Evolutionary conservation across 495 filamentous ascomycete species (phyloP).

Genomic region (Paragyromitra xinjiangensis): DNA sequence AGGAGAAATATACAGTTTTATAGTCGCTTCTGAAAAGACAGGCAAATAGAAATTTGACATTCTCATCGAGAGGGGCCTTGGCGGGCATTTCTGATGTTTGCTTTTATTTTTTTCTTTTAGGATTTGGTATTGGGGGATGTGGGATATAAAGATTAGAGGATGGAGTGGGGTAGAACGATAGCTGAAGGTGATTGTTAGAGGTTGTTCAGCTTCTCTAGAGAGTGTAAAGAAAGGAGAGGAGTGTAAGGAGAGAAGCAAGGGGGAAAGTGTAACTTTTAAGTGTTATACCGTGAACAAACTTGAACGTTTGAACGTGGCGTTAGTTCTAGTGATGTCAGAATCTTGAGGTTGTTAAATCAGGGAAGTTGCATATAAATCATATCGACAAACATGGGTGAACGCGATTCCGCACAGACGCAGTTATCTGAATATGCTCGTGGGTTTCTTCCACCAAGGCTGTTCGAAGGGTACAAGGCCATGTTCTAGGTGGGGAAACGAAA

Average conservation of each 20-base stretch:
- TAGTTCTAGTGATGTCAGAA: background rate
- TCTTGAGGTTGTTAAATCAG: background rate
- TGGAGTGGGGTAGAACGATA: background rate
- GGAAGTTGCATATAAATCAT: conserved; percentile 14
- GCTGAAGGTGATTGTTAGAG: conserved; percentile 26
- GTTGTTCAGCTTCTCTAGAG: background rate
- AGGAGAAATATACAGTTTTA: conserved; percentile 39
- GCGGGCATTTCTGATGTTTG: conserved; percentile 48
- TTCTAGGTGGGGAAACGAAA: background rate
- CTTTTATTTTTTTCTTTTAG: background rate
- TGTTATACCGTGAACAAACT: conserved; percentile 18
- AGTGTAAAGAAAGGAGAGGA: background rate
- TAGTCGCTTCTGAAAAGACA: conserved; percentile 55
- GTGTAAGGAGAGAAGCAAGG: background rate
- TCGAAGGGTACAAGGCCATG: background rate
- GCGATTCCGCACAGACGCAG: conserved; percentile 22
- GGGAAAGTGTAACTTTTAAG: conserved; percentile 9
- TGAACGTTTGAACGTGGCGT: background rate
- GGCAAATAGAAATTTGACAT: conserved; percentile 54
- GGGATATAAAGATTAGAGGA: background rate
- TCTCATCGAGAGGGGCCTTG: conserved; percentile 56
- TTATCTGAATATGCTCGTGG: background rate
- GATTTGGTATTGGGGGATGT: background rate
- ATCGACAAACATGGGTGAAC: conserved; percentile 23
- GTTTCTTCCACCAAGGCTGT: background rate